Percentiles rank a stretch among this genome's conserved stretches.
phyloP scores from a whole-genome alignment of 169 alveolate genomes.

The Eimeria sp. region DNA sequence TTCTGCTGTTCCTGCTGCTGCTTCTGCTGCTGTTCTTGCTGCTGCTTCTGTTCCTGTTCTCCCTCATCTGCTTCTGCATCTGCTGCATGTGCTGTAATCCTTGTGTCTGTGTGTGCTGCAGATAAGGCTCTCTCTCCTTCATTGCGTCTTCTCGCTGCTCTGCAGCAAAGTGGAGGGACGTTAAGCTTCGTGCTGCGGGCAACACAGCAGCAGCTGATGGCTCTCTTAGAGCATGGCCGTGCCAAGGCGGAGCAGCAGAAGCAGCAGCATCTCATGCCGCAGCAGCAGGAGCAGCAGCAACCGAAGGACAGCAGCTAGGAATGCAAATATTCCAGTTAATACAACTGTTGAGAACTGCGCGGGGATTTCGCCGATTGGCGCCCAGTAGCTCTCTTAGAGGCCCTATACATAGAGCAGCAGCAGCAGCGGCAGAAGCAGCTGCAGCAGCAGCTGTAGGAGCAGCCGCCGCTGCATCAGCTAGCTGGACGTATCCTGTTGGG shows the following conservation, averaged over 20 bases:
- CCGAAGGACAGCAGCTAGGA: neutral
- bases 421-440: conserved; percentile 24
- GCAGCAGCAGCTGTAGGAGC: neutral
- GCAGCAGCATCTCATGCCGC: conserved; percentile 38
- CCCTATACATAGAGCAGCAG: neutral
- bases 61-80: neutral
- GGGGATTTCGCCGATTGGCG: neutral
- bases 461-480: neutral
- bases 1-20: neutral
- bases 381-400: neutral
- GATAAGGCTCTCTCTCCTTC: neutral
- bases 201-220: conserved; percentile 57
- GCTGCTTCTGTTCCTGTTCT: neutral
- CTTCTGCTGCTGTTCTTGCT: conserved; percentile 5
- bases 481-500: neutral
- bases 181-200: conserved; percentile 1
- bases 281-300: neutral
- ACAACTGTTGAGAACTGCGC: neutral
- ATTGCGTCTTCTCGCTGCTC: neutral
- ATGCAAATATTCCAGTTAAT: neutral
- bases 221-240: neutral
- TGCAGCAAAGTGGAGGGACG: neutral
- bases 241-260: conserved; percentile 24
- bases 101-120: conserved; percentile 35
- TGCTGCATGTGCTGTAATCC: neutral